These are phyloP conservation scores for Saccharomyces hybrid DNA, from an alignment of 1,139 yeast genomes.

Conservation along the genomic window DNA sequence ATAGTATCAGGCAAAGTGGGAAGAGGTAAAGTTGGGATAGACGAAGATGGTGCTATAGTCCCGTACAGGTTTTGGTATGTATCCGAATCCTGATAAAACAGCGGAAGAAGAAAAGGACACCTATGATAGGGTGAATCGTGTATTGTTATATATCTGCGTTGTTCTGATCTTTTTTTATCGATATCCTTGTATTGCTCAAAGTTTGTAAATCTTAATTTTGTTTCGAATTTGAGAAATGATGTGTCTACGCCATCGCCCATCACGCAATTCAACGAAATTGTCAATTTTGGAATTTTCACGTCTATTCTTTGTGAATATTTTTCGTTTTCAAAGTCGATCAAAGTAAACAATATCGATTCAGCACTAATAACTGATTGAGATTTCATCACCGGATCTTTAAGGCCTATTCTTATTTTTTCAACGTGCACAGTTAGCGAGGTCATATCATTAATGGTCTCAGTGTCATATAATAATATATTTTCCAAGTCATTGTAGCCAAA, in stretches of 20 bases:
- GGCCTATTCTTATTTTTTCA: slow-evolving; percentile 28
- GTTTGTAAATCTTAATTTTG: slow-evolving; percentile 53
- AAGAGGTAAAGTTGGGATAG: slow-evolving; percentile 57
- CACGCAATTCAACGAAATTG: slow-evolving; percentile 24
- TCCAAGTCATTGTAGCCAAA: slow-evolving; percentile 69
- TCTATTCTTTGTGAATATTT: slow-evolving; percentile 54
- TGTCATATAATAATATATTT: slow-evolving; percentile 54
- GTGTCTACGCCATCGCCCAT: slow-evolving; percentile 15
- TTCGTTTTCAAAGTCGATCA: slow-evolving; percentile 63
- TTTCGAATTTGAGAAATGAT: slow-evolving; percentile 35
- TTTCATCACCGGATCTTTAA: slow-evolving; percentile 30
- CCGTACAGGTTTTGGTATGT: slow-evolving; percentile 43
- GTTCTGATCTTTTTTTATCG: slow-evolving; percentile 41
- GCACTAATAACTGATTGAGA: slow-evolving; percentile 30
- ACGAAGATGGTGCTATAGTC: slow-evolving; percentile 51
- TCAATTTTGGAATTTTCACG: slow-evolving; percentile 41
- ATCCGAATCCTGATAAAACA: slow-evolving; percentile 38
- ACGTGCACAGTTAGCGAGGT: slow-evolving; percentile 41
- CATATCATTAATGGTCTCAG: slow-evolving; percentile 59
- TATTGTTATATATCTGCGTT: slow-evolving; percentile 54
- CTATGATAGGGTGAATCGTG: slow-evolving; percentile 86
- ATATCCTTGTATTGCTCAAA: slow-evolving; percentile 51
- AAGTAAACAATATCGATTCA: slow-evolving; percentile 39
- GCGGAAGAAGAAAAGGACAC: slow-evolving; percentile 58
- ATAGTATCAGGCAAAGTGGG: slow-evolving; percentile 47